Evolutionary conservation across 768 basidiomycete species (phyloP).

Genomic region (Crucibulum laeve): DNA sequence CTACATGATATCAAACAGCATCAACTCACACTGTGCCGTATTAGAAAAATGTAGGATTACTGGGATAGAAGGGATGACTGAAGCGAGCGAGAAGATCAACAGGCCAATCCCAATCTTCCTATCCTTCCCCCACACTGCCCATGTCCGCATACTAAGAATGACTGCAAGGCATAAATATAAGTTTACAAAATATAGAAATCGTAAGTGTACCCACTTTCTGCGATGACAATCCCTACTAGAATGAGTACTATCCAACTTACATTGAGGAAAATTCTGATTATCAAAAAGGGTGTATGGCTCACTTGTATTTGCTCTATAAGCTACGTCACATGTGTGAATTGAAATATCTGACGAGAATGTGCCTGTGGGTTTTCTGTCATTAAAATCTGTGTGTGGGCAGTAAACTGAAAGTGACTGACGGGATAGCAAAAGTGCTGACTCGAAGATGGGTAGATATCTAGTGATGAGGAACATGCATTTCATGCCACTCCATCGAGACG

Average conservation of each 20-base stretch:
- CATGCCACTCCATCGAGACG: conserved; percentile 8
- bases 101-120: not conserved
- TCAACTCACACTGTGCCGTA: not conserved
- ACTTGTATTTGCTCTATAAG: not conserved
- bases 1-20: not conserved
- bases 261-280: not conserved
- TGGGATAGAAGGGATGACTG: not conserved
- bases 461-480: conserved; percentile 16
- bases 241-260: not conserved
- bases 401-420: conserved; percentile 6
- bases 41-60: not conserved
- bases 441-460: conserved; percentile 14
- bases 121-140: conserved; percentile 12
- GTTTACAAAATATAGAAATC: not conserved
- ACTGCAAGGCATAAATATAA: not conserved
- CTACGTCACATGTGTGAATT: not conserved
- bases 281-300: not conserved
- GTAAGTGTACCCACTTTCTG: conserved; percentile 10
- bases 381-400: not conserved
- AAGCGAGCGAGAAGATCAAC: not conserved
- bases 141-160: conserved; percentile 11
- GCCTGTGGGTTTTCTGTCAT: conserved; percentile 8
- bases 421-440: conserved; percentile 14
- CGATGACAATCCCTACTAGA: conserved; percentile 12
- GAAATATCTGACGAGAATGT: not conserved